Percentiles rank a stretch among this genome's conserved stretches.
Conservation (phyloP, 2,329 filamentous ascomycete species). For the Claviceps fusiformis region DNA sequence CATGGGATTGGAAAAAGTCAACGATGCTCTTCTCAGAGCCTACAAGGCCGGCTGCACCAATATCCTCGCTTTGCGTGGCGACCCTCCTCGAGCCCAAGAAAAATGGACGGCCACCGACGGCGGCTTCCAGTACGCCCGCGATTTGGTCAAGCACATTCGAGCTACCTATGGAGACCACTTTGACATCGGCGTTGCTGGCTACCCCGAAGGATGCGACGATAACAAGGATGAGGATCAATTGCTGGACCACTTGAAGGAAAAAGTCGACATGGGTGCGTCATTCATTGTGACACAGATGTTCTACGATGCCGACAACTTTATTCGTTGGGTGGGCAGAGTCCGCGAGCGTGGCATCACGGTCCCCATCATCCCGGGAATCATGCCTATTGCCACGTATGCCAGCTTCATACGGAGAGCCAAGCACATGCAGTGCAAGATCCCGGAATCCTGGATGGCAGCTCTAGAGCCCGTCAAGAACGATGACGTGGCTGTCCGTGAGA, state of each 20-base stretch:
- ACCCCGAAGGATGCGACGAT: conserved; percentile 91
- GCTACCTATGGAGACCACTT: conserved; percentile 62
- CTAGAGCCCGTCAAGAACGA: conserved; percentile 95
- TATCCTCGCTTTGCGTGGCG: conserved; percentile 83
- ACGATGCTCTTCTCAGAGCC: conserved; percentile 72
- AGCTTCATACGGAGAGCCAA: conserved; percentile 81
- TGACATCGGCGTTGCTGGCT: conserved; percentile 93
- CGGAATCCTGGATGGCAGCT: conserved; percentile 63
- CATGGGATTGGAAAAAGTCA: conserved; percentile 87
- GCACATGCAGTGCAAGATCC: conserved; percentile 80
- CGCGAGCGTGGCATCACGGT: conserved; percentile 72
- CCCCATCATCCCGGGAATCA: conserved; percentile 76
- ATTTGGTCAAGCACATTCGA: conserved; percentile 75
- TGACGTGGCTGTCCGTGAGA: conserved; percentile 78
- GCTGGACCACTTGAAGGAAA: conserved; percentile 89
- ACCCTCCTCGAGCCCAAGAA: conserved; percentile 86
- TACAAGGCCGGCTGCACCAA: conserved; percentile 96
- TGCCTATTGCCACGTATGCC: conserved; percentile 84
- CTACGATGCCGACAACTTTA: conserved; percentile 92
- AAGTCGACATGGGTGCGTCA: conserved; percentile 82
- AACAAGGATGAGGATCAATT: conserved; percentile 75
- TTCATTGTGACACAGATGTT: conserved; percentile 99
- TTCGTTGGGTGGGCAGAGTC: conserved; percentile 79
- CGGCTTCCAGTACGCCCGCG: conserved; percentile 82
- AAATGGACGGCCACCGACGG: conserved; percentile 82